Conservation (phyloP, 345 rosid genomes). For the Salix udensis region DNA sequence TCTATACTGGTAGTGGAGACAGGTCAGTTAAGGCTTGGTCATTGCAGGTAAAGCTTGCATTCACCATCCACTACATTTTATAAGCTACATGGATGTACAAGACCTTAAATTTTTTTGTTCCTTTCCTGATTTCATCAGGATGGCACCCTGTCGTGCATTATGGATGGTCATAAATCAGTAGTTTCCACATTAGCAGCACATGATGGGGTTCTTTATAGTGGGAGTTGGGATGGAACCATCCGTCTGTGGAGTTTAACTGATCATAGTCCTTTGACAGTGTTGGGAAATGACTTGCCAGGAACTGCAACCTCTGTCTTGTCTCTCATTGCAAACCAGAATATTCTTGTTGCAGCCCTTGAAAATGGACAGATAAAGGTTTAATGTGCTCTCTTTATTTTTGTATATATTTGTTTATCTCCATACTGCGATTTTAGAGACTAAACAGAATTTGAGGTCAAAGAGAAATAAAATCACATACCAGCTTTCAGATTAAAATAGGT, state of each 20-base stretch:
- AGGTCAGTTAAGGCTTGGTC: conserved; percentile 84
- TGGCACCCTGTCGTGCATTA: conserved; percentile 57
- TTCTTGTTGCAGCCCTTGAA: conserved; percentile 66
- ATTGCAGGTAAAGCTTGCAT: conserved; percentile 47
- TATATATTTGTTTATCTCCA: neutral
- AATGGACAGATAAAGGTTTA: conserved; percentile 73
- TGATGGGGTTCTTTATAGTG: conserved; percentile 74
- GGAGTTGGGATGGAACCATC: conserved; percentile 94
- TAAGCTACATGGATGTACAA: neutral
- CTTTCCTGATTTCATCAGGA: conserved; percentile 37
- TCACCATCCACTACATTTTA: neutral
- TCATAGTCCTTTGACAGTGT: conserved; percentile 66
- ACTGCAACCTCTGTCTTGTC: conserved; percentile 55
- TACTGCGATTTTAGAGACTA: neutral
- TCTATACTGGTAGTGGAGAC: conserved; percentile 92
- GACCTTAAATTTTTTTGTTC: conserved; percentile 8
- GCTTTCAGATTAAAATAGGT: neutral
- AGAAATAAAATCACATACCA: neutral
- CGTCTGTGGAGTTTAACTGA: conserved; percentile 82
- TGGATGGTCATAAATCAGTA: conserved; percentile 87
- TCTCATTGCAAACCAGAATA: conserved; percentile 40
- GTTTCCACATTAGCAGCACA: conserved; percentile 62
- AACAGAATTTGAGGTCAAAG: neutral
- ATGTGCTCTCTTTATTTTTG: conserved; percentile 1
- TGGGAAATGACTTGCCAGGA: conserved; percentile 59